phyloP scores from a whole-genome alignment of 2,329 filamentous ascomycete genomes.

The Fusarium nygamai region DNA sequence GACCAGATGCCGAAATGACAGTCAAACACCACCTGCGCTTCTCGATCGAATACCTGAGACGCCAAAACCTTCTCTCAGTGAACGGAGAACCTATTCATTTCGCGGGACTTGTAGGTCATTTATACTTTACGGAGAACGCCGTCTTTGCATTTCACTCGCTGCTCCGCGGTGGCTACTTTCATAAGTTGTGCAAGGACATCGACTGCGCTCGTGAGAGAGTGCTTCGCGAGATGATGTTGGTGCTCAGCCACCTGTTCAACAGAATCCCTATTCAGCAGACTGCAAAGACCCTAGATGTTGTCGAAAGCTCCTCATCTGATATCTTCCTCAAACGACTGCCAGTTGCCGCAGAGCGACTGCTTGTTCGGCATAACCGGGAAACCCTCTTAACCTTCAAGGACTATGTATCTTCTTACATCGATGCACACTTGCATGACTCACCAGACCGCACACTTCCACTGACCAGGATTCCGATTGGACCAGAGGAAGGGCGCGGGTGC shows the following conservation, averaged over 20 bases:
- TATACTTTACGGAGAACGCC: slow-evolving; percentile 81
- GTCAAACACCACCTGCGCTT: slow-evolving; percentile 82
- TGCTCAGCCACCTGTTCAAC: slow-evolving; percentile 76
- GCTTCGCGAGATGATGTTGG: slow-evolving; percentile 67
- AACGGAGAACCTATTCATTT: slow-evolving; percentile 76
- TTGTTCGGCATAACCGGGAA: slow-evolving; percentile 71
- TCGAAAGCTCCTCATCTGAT: slow-evolving; percentile 65
- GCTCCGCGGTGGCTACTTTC: slow-evolving; percentile 75
- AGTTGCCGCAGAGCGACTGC: slow-evolving; percentile 61
- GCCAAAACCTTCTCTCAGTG: slow-evolving; percentile 71
- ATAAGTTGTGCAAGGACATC: slow-evolving; percentile 66
- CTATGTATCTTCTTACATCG: slow-evolving; percentile 75
- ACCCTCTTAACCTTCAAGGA: slow-evolving; percentile 72
- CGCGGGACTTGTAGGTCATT: slow-evolving; percentile 73
- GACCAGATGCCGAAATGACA: slow-evolving; percentile 72
- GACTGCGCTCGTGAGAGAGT: slow-evolving; percentile 56
- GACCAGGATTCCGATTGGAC: slow-evolving; percentile 59
- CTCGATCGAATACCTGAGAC: slow-evolving; percentile 80
- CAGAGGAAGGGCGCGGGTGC: not conserved
- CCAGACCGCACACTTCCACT: slow-evolving; percentile 68
- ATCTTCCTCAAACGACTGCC: slow-evolving; percentile 74
- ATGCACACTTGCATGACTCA: slow-evolving; percentile 60
- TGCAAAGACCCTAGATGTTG: slow-evolving; percentile 53
- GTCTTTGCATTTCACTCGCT: slow-evolving; percentile 82
- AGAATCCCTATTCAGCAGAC: slow-evolving; percentile 61